Conservation (phyloP, 495 filamentous ascomycete species). For the Trichoderma orchidacearum region DNA sequence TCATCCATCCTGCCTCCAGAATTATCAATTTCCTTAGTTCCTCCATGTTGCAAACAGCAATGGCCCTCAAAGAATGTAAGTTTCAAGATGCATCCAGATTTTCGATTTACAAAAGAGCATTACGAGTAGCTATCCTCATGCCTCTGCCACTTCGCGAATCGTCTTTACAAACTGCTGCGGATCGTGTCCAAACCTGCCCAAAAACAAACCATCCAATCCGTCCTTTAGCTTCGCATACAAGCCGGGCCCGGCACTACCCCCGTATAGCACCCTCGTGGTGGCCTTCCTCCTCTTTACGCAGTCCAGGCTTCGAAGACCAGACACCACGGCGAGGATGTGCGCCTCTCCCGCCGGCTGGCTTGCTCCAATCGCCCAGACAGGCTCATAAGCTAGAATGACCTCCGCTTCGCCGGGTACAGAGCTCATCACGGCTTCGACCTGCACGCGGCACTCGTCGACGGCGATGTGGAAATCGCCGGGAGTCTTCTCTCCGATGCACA, state of each 20-base stretch:
- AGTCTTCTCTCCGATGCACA: conserved; percentile 62
- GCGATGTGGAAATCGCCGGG: conserved; percentile 33
- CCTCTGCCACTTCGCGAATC: conserved; percentile 47
- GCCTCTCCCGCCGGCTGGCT: conserved; percentile 54
- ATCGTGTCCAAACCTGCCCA: conserved; percentile 73
- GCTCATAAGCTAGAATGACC: conserved; percentile 78
- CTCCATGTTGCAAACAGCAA: too few species aligned
- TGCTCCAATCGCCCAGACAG: conserved; percentile 79
- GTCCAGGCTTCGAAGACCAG: conserved; percentile 37
- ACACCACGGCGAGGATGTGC: conserved; percentile 59
- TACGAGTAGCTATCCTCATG: conserved; percentile 7
- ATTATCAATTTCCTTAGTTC: too few species aligned
- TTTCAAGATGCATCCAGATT: too few species aligned
- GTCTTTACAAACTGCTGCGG: conserved; percentile 51
- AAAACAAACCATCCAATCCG: conserved; percentile 68
- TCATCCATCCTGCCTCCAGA: too few species aligned
- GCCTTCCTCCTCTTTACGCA: conserved; percentile 27
- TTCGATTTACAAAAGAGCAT: too few species aligned
- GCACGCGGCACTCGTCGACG: conserved; percentile 46
- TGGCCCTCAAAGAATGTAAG: too few species aligned
- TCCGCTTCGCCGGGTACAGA: conserved; percentile 44
- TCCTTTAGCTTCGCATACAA: conserved; percentile 50
- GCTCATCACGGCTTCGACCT: conserved; percentile 47
- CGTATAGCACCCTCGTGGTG: conserved; percentile 56
- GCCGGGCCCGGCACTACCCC: conserved; percentile 67